Conservation (phyloP, 176 grass and related monocot genomes). For the Cocos nucifera region DNA sequence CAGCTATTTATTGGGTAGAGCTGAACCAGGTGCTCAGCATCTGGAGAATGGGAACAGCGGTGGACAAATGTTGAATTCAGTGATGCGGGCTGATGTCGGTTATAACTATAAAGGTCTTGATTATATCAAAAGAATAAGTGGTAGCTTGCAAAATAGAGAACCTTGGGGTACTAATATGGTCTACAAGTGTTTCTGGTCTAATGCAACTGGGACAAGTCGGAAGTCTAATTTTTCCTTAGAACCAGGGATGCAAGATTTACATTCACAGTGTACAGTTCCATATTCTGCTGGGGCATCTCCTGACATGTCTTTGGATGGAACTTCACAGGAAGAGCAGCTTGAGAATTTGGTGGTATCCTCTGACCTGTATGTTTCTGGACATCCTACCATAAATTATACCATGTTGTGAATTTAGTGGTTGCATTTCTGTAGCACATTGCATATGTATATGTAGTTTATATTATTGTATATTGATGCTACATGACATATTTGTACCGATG, state of each 20-base stretch:
- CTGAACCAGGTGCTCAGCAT: slow-evolving; percentile 7
- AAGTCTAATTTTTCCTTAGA: slow-evolving; percentile 35
- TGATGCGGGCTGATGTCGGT: slow-evolving; percentile 11
- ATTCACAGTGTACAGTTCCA: slow-evolving; percentile 29
- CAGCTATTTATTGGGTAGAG: slow-evolving; percentile 1
- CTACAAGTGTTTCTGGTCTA: slow-evolving; percentile 39
- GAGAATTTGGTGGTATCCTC: slow-evolving; percentile 33
- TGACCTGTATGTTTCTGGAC: slow-evolving; percentile 44
- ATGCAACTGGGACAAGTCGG: slow-evolving; percentile 15
- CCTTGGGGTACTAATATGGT: slow-evolving; percentile 29
- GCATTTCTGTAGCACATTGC: not conserved
- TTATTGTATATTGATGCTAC: no score
- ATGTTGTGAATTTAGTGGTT: slow-evolving; percentile 1
- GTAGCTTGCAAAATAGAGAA: slow-evolving; percentile 33
- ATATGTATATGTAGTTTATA: slow-evolving; percentile 4
- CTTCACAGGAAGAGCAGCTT: slow-evolving; percentile 38
- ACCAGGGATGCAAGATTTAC: slow-evolving; percentile 34
- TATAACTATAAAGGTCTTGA: slow-evolving; percentile 34
- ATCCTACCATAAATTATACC: not conserved
- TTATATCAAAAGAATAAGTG: slow-evolving; percentile 37
- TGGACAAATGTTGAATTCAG: not conserved
- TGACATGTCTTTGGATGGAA: slow-evolving; percentile 59
- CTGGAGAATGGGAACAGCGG: slow-evolving; percentile 18
- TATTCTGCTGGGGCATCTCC: slow-evolving; percentile 56
- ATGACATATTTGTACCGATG: no score